Conservation (phyloP, 352 stramenopile species). For the Globisporangium perplexum region DNA sequence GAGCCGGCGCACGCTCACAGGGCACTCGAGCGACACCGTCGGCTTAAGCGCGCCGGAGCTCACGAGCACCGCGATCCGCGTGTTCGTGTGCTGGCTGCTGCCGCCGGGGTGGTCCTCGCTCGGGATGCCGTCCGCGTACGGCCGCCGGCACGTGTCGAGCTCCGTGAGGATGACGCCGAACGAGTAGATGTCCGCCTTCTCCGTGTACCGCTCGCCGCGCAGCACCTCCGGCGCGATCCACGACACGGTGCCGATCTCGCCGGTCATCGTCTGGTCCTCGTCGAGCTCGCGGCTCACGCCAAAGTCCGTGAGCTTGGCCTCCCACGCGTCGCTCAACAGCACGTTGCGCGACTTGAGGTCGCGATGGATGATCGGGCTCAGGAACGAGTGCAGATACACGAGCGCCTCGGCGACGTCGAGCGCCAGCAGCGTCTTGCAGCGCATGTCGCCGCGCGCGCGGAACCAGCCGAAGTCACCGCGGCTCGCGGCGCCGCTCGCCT, state of each 20-base stretch:
- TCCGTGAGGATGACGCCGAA: constrained; percentile 27
- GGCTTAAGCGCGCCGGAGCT: constrained; percentile 42
- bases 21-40: constrained; percentile 41
- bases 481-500: constrained; percentile 6
- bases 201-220: constrained; percentile 21
- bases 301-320: constrained; percentile 21
- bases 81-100: constrained; percentile 17
- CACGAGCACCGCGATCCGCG: constrained; percentile 49
- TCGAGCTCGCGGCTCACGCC: constrained; percentile 19
- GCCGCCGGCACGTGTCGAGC: constrained; percentile 32
- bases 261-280: constrained; percentile 27
- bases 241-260: constrained; percentile 29
- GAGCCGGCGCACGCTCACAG: constrained; percentile 32
- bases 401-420: constrained; percentile 45
- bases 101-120: constrained; percentile 11
- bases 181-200: constrained; percentile 25
- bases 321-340: constrained; percentile 31
- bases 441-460: background rate
- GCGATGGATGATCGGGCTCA: constrained; percentile 66
- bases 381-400: constrained; percentile 51
- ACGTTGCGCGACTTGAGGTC: constrained; percentile 84
- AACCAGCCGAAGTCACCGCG: constrained; percentile 11
- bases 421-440: constrained; percentile 33
- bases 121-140: constrained; percentile 15
- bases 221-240: constrained; percentile 29